Evolutionary conservation across 768 basidiomycete genomes (phyloP), one percentile per base, ranked within the genome.

Genomic region (Boletus tylopilopsis): DNA sequence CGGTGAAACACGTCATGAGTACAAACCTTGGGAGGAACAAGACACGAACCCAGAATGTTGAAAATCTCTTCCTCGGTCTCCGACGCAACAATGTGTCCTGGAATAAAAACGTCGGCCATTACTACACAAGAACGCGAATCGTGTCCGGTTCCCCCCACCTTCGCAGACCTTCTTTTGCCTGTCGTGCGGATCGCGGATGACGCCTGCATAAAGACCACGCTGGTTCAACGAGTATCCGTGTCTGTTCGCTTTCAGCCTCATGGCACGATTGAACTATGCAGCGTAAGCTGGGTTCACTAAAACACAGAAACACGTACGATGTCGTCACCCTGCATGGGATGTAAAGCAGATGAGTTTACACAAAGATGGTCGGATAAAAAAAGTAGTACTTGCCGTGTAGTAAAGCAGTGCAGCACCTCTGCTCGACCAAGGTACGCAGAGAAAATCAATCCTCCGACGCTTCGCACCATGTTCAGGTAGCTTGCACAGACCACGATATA

Each of bases 51-150:
- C 34, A 97, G 71, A 30, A 84, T 84, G 18, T 73, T 68, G 59
- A 96, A 93, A 30, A 97, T 94, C 55, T 93, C 89, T 61, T 84
- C 74, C 67, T 96, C 94, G 0, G 87, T 92, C 61, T 85, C 82
- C 0, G 88, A 89, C 4, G 90, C 91, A 18, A 94, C 66, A 7
- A 92, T 62, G 6, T 68, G 73, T 16, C 87, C 90, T 88, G 47
- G 13, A 9, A 12, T 4, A 42, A 27, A 23, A 12, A 15, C 9
- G n/a, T 18, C 42, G 2, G 10, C 12, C 19, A 41, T 23, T n/a
- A n/a, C n/a, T n/a, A n/a, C n/a, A n/a, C n/a, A n/a, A n/a, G 21
- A 4, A 27, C 32, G n/a, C 12, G 19, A n/a, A 34, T 36, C 27
- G 16, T 32, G 15, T 24, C 12, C 7, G 6, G 6, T 18, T 29